Base-by-base conservation (phyloP, 2,329 filamentous ascomycete genomes). In the Biscogniauxia sp. region DNA sequence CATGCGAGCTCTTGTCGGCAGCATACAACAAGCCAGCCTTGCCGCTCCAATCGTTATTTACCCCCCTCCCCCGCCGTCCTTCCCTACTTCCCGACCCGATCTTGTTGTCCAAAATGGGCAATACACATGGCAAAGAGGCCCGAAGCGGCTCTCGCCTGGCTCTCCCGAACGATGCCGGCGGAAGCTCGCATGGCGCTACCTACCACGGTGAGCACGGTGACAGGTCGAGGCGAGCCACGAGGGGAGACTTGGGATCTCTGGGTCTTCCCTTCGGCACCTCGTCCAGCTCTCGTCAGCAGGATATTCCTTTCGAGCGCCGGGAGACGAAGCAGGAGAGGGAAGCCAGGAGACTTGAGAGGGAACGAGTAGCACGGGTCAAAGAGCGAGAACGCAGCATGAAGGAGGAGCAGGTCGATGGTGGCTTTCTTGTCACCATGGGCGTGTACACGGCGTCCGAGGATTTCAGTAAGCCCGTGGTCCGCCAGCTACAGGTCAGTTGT, bases 281-380 rank as follows among this genome's bases (percentile, higher is more conserved):
- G 19, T 76, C 78, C 2, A 73, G 75, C 68, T 78, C 70, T 68
- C 78, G 68, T 64, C 73, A 65, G 65, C 66, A 66, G 20, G 71
- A 82, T 70, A 77, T 69, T 5, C 81, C 82, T 0, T 82, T 83
- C 60, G 82, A 85, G 64, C 88, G 92, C 60, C 86, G 92, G 61
- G 94, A 98, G 78, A 97, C 93, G 7, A 93, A 89, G 72, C 91
- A 94, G 68, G 95, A 98, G 77, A 86, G 92, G 51, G 95, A 99
- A 74, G 92, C 92, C 20, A 85, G 94, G 64, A 90, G 89, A 64
- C 78, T 92, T 58, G 94, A 97, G 74, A 90, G 88, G 70, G 94
- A 98, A 75, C 87, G 92, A 53, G 80, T 84, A 17, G 82, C 85
- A 45, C 84, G 95, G 60, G 77, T 89, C 51, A 92, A 92, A 74